Evolutionary conservation across 768 basidiomycete species (phyloP).

Genomic region (Rhodotorula kratochvilovae): DNA sequence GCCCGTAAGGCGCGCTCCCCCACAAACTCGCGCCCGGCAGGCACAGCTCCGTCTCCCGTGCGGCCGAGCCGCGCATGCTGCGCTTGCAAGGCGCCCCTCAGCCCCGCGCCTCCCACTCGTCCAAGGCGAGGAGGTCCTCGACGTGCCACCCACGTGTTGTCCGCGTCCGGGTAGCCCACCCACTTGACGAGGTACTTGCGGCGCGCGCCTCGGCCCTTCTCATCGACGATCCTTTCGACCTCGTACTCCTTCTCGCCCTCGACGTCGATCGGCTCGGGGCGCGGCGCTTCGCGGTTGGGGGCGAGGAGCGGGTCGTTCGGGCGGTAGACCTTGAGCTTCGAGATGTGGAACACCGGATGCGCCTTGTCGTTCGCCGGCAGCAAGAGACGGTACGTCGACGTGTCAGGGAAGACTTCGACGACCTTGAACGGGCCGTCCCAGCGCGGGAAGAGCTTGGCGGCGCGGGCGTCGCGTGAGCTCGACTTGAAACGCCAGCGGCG

Average conservation of each 20-base stretch:
- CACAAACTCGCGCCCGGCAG: no score
- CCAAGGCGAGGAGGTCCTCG: slow-evolving; percentile 1
- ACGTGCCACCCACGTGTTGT: not conserved
- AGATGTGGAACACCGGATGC: slow-evolving; percentile 9
- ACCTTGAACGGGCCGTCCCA: slow-evolving; percentile 41
- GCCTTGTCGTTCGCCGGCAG: not conserved
- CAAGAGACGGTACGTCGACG: not conserved
- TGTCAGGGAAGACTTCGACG: slow-evolving; percentile 11
- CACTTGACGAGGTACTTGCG: slow-evolving; percentile 1
- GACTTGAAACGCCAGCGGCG: slow-evolving; percentile 45
- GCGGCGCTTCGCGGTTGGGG: slow-evolving; percentile 19
- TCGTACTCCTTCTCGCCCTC: slow-evolving; percentile 1
- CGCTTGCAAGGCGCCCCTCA: no score
- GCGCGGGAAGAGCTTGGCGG: slow-evolving; percentile 39
- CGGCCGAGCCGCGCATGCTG: no score
- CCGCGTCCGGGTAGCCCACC: not conserved
- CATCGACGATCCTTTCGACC: slow-evolving; percentile 1
- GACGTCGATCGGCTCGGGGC: slow-evolving; percentile 34
- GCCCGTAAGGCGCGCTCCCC: no score
- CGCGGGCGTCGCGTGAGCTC: slow-evolving; percentile 14
- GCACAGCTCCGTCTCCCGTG: no score
- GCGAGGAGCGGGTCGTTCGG: not conserved
- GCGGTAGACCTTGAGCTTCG: not conserved
- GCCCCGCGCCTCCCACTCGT: not conserved
- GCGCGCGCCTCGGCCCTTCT: not conserved